Base-by-base conservation (phyloP, 1,284 basidiomycete species). In the Leccinum griseonigrum region DNA sequence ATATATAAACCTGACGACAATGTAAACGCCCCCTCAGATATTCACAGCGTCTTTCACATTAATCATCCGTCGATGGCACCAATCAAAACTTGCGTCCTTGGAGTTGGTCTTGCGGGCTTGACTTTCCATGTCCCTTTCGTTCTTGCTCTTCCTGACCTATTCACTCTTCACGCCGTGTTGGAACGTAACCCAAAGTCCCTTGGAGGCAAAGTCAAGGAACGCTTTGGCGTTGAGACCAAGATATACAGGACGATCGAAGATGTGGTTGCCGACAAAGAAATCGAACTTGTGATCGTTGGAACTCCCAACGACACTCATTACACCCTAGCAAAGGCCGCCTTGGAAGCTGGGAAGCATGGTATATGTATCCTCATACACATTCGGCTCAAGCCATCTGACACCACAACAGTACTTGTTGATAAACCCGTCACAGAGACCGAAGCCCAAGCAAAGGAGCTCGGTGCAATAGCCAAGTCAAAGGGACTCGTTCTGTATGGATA, bases 251-350 rank as follows among this genome's bases (percentile, higher is more conserved):
- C 80, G 3, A 69, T 88, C 55, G 83, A 87, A 9, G 75, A 81
- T 18, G 86, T 88, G 16, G 72, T 89, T 18, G 74, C 72, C 14
- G 88, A 91, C 68, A 72, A 78, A 0, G 80, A 87, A 58, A 76
- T 91, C 51, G 88, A 91, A 67, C 79, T 91, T 16, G 77, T 90
- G 58, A 83, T 94, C 61, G 78, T 95, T 55, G 85, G 83, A 46
- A 94, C 91, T 0, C 92, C 92, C 1, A 95, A 89, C 70, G 80
- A 87, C 54, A 94, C 92, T 0, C 94, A 95, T 74, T 92, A 87
- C 71, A 74, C 79, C 6, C 87, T 87, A 62, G 81, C 83, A n/a
- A 88, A 87, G 73, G 80, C 80, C 4, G 82, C 82, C 6, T 75
- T 93, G 40, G 77, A 87, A 65, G 86, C 88, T 0, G 91, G 90